Percentiles rank a stretch among this genome's conserved stretches.
Conservation (phyloP, 345 rosid genomes). For the Anastatica hierochuntica region DNA sequence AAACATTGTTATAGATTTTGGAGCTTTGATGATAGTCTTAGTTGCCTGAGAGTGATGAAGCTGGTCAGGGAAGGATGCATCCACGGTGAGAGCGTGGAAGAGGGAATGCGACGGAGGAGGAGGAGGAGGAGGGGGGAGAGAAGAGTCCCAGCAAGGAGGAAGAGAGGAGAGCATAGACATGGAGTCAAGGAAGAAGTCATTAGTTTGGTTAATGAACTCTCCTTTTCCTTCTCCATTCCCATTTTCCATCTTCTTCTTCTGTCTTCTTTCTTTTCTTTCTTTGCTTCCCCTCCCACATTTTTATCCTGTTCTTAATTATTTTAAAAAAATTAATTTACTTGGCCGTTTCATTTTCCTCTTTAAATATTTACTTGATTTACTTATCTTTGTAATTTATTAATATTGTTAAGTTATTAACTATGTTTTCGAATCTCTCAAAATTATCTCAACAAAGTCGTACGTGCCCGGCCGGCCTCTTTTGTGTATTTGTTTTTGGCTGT, state of each 20-base stretch:
- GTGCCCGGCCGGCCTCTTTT: conserved; percentile 20
- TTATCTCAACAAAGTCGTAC: conserved; percentile 20
- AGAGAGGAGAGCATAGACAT: conserved; percentile 77
- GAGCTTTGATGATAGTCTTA: neutral
- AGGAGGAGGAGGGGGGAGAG: conserved; percentile 30
- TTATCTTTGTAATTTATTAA: too few species aligned
- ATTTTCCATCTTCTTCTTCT: conserved; percentile 21
- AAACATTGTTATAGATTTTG: neutral
- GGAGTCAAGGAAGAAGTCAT: conserved; percentile 71
- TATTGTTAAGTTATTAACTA: neutral
- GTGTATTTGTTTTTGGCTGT: neutral
- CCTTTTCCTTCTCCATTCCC: conserved; percentile 26
- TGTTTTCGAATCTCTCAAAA: conserved; percentile 16
- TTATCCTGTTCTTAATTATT: conserved; percentile 12
- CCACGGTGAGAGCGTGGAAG: conserved; percentile 26
- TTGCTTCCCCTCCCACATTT: conserved; percentile 6
- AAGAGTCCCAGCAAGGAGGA: conserved; percentile 40
- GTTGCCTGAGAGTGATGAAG: conserved; percentile 52
- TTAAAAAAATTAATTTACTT: neutral
- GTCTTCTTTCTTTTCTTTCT: neutral
- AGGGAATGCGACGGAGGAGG: conserved; percentile 33
- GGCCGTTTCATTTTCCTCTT: conserved; percentile 16
- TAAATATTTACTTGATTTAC: too few species aligned
- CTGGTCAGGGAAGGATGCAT: conserved; percentile 54
- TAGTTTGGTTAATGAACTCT: conserved; percentile 27